Evolutionary conservation across 2,329 filamentous ascomycete genomes (phyloP).

Genomic region (Fusarium falciforme): DNA sequence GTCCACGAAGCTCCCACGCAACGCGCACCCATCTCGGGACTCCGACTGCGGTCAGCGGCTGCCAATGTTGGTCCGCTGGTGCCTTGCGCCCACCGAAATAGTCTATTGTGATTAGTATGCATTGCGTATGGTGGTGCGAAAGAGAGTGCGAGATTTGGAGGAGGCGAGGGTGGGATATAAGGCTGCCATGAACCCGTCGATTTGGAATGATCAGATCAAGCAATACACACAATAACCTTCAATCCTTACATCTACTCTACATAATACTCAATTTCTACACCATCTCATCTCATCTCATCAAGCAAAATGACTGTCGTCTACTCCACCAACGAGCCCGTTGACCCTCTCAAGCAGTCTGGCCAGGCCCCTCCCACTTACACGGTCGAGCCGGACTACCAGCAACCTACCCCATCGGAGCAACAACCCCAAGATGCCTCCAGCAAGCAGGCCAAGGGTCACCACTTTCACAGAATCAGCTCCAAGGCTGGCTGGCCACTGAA

Average conservation of each 20-base stretch:
- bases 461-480: conserved; percentile 74
- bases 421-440: neutral
- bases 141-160: conserved; percentile 27
- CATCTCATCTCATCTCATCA: neutral
- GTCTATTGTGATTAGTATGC: neutral
- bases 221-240: conserved; percentile 2
- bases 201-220: neutral
- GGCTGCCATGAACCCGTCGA: neutral
- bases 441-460: conserved; percentile 59
- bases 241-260: neutral
- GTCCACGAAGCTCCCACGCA: conserved; percentile 30
- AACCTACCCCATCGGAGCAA: conserved; percentile 12
- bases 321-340: conserved; percentile 29
- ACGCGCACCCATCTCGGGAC: neutral
- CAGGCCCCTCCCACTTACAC: conserved; percentile 38
- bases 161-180: conserved; percentile 28
- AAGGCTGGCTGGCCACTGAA: conserved; percentile 76
- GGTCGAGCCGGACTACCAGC: conserved; percentile 14
- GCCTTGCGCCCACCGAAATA: neutral
- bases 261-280: neutral
- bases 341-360: conserved; percentile 37
- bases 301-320: conserved; percentile 30
- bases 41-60: conserved; percentile 4
- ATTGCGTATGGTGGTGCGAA: conserved; percentile 21
- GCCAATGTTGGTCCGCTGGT: neutral